phyloP scores from a whole-genome alignment of 116 monocot genomes.

The Trichopus zeylanicus region DNA sequence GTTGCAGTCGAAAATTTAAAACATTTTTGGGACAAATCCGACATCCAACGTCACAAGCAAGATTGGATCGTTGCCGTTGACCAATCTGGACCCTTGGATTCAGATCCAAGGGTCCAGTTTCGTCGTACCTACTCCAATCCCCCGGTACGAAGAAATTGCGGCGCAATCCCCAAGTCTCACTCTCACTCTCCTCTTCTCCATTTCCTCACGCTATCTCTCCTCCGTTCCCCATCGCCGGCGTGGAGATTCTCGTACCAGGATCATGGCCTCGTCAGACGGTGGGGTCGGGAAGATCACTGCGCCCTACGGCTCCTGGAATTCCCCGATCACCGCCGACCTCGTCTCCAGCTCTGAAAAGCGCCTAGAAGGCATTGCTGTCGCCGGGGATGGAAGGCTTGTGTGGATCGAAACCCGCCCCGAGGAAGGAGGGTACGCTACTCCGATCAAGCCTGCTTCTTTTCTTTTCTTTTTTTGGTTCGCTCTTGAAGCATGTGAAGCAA shows the following conservation, averaged over 20 bases:
- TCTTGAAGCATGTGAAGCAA: background rate
- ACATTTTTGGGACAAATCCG: too few relatives aligned
- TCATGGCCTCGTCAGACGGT: background rate
- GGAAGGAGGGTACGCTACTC: constrained; percentile 55
- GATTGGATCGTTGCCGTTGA: too few relatives aligned
- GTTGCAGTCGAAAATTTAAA: too few relatives aligned
- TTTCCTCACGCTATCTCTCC: background rate
- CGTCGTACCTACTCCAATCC: too few relatives aligned
- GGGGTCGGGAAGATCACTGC: constrained; percentile 32
- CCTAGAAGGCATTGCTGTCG: constrained; percentile 61
- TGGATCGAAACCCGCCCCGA: constrained; percentile 82
- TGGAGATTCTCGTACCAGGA: too few relatives aligned
- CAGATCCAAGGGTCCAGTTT: too few relatives aligned
- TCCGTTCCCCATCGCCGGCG: background rate
- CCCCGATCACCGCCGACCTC: constrained; percentile 79
- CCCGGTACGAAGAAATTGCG: background rate
- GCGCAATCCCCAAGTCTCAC: too few relatives aligned
- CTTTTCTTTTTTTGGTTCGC: background rate
- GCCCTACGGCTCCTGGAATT: constrained; percentile 90
- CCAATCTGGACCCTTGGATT: too few relatives aligned
- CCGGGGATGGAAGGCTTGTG: constrained; percentile 66
- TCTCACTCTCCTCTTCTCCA: background rate
- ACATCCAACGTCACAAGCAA: background rate
- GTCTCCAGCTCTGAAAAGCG: constrained; percentile 63
- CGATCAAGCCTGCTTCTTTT: background rate